phyloP scores from a whole-genome alignment of 2,329 filamentous ascomycete species.

The Cadophora luteo-olivacea region DNA sequence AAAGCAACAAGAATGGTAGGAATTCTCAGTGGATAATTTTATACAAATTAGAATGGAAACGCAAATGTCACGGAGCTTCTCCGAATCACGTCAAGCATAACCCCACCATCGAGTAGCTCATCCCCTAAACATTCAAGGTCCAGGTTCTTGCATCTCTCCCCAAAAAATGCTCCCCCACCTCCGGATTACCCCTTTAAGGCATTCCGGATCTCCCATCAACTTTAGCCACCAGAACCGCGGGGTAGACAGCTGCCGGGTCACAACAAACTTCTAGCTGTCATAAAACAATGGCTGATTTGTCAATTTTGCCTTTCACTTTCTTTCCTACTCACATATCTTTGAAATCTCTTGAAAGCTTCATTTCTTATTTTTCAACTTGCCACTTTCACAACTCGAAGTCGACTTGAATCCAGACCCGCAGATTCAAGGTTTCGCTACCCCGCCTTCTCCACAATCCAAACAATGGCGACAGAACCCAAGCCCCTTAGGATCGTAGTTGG shows the following conservation, averaged over 20 bases:
- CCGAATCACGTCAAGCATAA: neutral
- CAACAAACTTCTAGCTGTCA: neutral
- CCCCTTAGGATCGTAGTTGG: slow-evolving; percentile 65
- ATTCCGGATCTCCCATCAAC: slow-evolving; percentile 7
- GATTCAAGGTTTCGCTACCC: slow-evolving; percentile 23
- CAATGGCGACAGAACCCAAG: slow-evolving; percentile 28
- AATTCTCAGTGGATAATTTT: neutral
- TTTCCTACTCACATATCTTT: neutral
- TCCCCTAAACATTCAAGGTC: neutral
- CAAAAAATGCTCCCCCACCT: neutral
- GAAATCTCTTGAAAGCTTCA: neutral
- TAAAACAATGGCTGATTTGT: slow-evolving; percentile 14
- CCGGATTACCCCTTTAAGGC: slow-evolving; percentile 12
- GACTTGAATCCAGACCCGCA: neutral
- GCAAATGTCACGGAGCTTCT: neutral
- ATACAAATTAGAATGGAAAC: neutral
- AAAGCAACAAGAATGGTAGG: neutral
- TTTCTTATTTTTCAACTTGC: neutral
- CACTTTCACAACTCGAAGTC: neutral
- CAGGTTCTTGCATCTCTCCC: neutral
- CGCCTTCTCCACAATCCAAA: slow-evolving; percentile 23
- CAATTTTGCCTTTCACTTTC: neutral
- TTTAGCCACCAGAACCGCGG: slow-evolving; percentile 18
- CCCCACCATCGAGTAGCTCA: neutral
- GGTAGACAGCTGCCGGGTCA: slow-evolving; percentile 5